These are phyloP conservation scores for Aspergillus taichungensis DNA, from an alignment of 495 filamentous ascomycete species.

Conservation along the genomic window DNA sequence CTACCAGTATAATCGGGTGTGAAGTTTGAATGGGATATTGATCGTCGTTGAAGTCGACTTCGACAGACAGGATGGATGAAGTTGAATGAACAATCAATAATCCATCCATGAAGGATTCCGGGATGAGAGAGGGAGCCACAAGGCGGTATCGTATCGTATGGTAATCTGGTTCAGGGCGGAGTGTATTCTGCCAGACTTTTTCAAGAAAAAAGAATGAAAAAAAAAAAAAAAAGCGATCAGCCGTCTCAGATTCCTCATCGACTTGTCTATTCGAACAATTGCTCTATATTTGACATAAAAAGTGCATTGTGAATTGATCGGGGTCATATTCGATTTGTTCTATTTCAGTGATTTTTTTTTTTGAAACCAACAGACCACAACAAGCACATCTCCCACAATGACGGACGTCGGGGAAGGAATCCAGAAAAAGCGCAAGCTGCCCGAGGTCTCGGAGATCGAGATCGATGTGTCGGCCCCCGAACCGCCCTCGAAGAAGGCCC, in stretches of 20 bases:
- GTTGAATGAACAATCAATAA: not conserved
- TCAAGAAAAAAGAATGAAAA: slow-evolving; percentile 17
- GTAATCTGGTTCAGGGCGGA: slow-evolving; percentile 10
- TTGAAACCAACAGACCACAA: not conserved
- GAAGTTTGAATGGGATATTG: slow-evolving; percentile 4
- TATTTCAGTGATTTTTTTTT: not conserved
- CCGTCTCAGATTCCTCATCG: not conserved
- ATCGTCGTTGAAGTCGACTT: not conserved
- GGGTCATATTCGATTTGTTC: no score
- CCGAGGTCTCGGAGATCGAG: slow-evolving; percentile 60
- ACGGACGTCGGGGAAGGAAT: slow-evolving; percentile 20
- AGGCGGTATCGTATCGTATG: slow-evolving; percentile 7
- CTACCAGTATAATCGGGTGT: not conserved
- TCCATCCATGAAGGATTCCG: no score
- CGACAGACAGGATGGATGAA: not conserved
- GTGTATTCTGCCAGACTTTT: slow-evolving; percentile 26
- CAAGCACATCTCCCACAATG: slow-evolving; percentile 12
- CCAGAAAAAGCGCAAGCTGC: slow-evolving; percentile 64
- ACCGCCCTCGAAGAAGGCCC: slow-evolving; percentile 85
- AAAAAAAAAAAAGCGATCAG: not conserved
- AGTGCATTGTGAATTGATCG: no score
- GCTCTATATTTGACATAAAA: no score
- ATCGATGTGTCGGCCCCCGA: slow-evolving; percentile 82
- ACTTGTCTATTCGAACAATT: not conserved
- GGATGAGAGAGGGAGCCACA: not conserved